Base-by-base conservation (phyloP, 768 basidiomycete species). In the Sarcodon aspratus region DNA sequence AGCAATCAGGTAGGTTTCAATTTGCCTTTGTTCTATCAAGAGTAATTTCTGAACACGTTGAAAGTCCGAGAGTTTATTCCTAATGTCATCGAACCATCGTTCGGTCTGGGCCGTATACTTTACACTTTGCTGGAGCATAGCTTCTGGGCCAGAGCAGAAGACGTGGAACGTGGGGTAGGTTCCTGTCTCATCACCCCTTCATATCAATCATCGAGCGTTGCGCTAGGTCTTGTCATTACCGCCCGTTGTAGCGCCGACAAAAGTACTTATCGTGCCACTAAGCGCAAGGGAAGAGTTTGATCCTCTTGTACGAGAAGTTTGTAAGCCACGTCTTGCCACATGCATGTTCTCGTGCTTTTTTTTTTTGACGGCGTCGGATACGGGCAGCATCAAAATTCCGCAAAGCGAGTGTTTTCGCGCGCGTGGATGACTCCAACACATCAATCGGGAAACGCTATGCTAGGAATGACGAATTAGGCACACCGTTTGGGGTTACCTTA, bases 31-130 rank as follows among this genome's bases (percentile, higher is more conserved):
- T 42, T 17, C 44, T 27, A 35, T 34, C 34, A 11, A 36, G 44
- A 43, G 40, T 46, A 21, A 47, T 50, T 62, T 61, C 60, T 59
- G 48, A 33, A 36, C 48, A 55, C 27, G 47, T 45, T 44, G 46
- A 48, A 61, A 96, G 93, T 90, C 55, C 89, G 95, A 55, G 94
- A 97, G 67, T 96, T 77, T 68, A 91, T 82, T 48, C 96, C 95
- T 35, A 98, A 97, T 66, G 96, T 99, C 65, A 95, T 98, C 63
- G 95, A 97, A 64, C 94, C 96, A 18, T 99, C 96, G 4, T 96
- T 97, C 66, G 95, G 96, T 51, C 79, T 98, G 55, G 95, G 95
- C 48, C 91, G 95, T 48, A 96, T 98, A 58, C 72, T 97, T 43
- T 97, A 97, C 65, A 81, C 79, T 31, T 73, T 98, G 46, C 80